A percentile compares a stretch with the other conserved stretches of the same genome.
Evolutionary conservation across 2,329 filamentous ascomycete genomes (phyloP).

Genomic region (Penicillium sp.): DNA sequence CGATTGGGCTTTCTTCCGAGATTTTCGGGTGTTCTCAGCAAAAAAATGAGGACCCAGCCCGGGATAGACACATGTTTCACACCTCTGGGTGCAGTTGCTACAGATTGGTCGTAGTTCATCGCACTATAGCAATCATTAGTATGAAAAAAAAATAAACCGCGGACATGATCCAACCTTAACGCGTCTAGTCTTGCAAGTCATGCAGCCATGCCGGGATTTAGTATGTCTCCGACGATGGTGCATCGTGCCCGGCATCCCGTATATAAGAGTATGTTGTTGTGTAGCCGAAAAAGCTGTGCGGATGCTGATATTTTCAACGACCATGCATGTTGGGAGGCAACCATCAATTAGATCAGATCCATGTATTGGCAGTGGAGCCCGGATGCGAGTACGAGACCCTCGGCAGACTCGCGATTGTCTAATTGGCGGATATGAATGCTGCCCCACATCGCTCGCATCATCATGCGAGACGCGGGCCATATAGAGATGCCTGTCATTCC

Average conservation of each 20-base stretch:
- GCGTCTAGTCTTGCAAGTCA: constrained; percentile 22
- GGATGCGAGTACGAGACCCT: neutral
- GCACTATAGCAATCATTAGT: constrained; percentile 12
- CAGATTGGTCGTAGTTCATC: constrained; percentile 24
- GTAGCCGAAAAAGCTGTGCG: too few relatives aligned
- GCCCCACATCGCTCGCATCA: neutral
- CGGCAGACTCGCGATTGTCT: rapidly evolving
- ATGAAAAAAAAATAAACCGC: neutral
- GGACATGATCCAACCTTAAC: constrained; percentile 20
- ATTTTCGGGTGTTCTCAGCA: neutral
- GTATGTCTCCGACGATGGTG: constrained; percentile 19
- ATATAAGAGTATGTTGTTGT: neutral
- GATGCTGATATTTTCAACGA: too few relatives aligned
- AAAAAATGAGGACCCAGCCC: constrained; percentile 16
- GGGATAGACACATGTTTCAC: constrained; percentile 20
- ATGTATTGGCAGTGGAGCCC: neutral
- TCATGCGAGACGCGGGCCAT: neutral
- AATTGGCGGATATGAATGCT: neutral
- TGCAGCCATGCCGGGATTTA: constrained; percentile 27
- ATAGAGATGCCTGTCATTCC: neutral
- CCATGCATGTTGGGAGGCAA: neutral
- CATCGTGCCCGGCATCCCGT: neutral
- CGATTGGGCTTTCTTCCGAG: neutral
- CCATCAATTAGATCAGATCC: neutral
- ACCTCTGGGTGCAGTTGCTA: constrained; percentile 17